Percentiles rank a stretch among this genome's conserved stretches.
These are phyloP conservation scores for Penicillium manginii DNA, from an alignment of 495 filamentous ascomycete genomes.

Conservation along the genomic window DNA sequence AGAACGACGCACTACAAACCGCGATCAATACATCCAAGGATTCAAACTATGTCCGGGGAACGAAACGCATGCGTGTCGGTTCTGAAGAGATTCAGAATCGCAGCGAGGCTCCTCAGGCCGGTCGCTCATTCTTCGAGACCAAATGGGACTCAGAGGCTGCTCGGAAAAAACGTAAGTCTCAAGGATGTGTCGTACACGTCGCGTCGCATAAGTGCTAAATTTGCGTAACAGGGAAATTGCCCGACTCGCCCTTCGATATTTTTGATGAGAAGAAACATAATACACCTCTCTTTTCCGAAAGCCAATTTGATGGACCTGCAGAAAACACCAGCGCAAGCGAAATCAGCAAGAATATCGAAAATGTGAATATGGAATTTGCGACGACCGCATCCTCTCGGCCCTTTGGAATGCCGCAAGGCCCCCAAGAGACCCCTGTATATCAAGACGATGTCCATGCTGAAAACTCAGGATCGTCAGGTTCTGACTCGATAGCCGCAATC, in stretches of 20 bases:
- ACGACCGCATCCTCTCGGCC: not conserved
- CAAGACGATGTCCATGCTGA: not conserved
- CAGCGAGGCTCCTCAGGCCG: slow-evolving; percentile 18
- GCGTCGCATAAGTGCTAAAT: slow-evolving; percentile 1
- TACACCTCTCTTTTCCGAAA: slow-evolving; percentile 1
- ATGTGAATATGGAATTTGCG: not conserved
- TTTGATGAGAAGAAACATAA: slow-evolving; percentile 19
- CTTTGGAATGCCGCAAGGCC: not conserved
- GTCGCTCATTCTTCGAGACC: slow-evolving; percentile 45
- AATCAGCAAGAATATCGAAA: not conserved
- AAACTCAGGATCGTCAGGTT: not conserved
- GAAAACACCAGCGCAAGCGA: not conserved
- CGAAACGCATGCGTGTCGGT: slow-evolving; percentile 50
- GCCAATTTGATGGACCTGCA: slow-evolving; percentile 3
- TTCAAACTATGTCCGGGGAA: slow-evolving; percentile 38
- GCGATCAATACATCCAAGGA: slow-evolving; percentile 41
- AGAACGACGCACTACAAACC: slow-evolving; percentile 30
- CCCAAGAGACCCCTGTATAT: not conserved
- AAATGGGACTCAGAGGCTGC: slow-evolving; percentile 41
- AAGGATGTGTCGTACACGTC: not conserved
- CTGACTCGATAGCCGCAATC: not conserved
- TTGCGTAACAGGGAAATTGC: slow-evolving; percentile 41
- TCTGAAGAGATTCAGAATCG: slow-evolving; percentile 16
- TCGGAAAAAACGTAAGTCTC: slow-evolving; percentile 45
- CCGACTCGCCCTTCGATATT: slow-evolving; percentile 27